phyloP scores from a whole-genome alignment of 2,329 filamentous ascomycete species.

The Colletotrichum eremochloae region DNA sequence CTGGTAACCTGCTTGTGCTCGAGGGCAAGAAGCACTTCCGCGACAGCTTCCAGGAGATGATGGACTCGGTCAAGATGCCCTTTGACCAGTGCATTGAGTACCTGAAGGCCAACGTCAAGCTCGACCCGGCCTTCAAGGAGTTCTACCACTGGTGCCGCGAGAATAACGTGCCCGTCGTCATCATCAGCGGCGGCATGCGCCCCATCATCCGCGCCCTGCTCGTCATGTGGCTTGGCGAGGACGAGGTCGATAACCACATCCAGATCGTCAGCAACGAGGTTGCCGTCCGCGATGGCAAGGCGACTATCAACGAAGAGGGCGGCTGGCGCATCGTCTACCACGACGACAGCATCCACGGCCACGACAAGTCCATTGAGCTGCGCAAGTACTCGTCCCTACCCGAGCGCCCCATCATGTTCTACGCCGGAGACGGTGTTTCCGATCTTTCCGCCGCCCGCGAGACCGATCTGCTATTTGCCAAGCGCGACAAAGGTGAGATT shows the following conservation, averaged over 20 bases:
- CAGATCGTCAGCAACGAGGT: slow-evolving; percentile 94
- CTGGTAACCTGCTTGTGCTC: slow-evolving; percentile 84
- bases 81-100: slow-evolving; percentile 85
- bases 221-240: slow-evolving; percentile 81
- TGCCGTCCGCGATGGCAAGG: slow-evolving; percentile 70
- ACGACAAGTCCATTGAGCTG: slow-evolving; percentile 95
- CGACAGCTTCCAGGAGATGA: slow-evolving; percentile 91
- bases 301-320: slow-evolving; percentile 78
- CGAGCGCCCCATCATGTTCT: slow-evolving; percentile 85
- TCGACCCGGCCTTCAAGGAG: slow-evolving; percentile 89
- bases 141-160: slow-evolving; percentile 87
- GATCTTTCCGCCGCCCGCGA: slow-evolving; percentile 93
- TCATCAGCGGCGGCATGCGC: slow-evolving; percentile 92
- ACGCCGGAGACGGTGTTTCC: slow-evolving; percentile 94
- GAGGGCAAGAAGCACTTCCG: slow-evolving; percentile 79
- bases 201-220: slow-evolving; percentile 90
- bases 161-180: slow-evolving; percentile 91
- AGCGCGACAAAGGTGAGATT: slow-evolving; percentile 82
- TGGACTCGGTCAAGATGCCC: slow-evolving; percentile 85
- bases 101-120: slow-evolving; percentile 84
- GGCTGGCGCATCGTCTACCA: slow-evolving; percentile 93
- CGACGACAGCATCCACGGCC: slow-evolving; percentile 92
- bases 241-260: slow-evolving; percentile 77
- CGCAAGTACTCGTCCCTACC: slow-evolving; percentile 85
- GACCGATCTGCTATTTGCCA: slow-evolving; percentile 93